Evolutionary conservation across 2,329 filamentous ascomycete genomes (phyloP), one percentile per base, ranked within the genome.

Genomic region (Hysterium pulicare): DNA sequence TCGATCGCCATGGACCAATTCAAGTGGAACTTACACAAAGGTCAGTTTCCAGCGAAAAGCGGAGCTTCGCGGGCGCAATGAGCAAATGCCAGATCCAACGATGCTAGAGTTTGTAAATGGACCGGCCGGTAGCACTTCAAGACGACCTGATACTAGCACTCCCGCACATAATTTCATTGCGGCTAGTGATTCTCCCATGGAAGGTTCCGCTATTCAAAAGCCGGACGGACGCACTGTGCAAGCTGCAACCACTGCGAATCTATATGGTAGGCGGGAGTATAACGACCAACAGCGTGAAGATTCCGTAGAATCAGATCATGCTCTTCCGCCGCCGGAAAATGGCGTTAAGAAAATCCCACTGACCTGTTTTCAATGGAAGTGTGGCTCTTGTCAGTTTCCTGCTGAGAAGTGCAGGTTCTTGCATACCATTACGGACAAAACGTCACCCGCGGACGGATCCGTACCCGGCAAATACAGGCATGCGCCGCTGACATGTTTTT

Each of bases 341-440:
- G n/a, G 8, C 26, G 8, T n/a, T n/a, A n/a, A 8, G 26, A 28
- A 67, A 49, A 38, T 59, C 11, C 62, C 54, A 9, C n/a, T 55
- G 28, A 54, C 55, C 5, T 67, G 64, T 28, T 52, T 46, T 33
- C 40, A 57, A 1, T 66, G 57, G 56, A 55, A 58, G 13, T 56
- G 53, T 33, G 45, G 39, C 1, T 48, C 45, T 6, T 66, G 63
- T 37, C 26, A 15, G 5, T 54, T 43, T 32, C 32, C 42, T 16
- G 34, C 51, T 2, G 38, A 48, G 17, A 39, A 44, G 8, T 66
- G 61, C 38, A 28, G 37, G 2, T 66, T 58, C 38, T 45, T 62
- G 43, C 64, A 67, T 43, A 47, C 55, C 5, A 41, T 57, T 16
- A 41, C 41, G 6, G 52, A 54, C 11, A 41, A 43, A 15, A 8